Base-by-base conservation (phyloP, 495 filamentous ascomycete genomes). In the Aspergillus sclerotioniger region DNA sequence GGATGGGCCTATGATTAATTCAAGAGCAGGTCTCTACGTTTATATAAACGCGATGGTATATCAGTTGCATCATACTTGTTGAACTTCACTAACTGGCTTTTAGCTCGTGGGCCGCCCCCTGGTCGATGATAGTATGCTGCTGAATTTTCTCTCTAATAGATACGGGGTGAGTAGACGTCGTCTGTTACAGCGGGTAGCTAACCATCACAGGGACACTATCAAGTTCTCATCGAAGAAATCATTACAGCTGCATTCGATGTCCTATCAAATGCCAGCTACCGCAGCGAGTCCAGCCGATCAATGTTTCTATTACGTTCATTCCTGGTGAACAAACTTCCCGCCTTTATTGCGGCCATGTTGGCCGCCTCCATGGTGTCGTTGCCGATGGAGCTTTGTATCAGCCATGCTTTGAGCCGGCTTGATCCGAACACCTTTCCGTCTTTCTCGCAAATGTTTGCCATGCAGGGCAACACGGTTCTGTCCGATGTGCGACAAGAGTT, bases 11-110 rank as follows among this genome's bases (percentile, higher is more conserved):
- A 74, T 80, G 6, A 73, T 88, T 10, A 89, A 91, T 68, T 88
- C 91, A n/a, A 82, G 92, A 75, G 92, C 91, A 51, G 91, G 90
- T 46, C 76, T 98, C 61, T 98, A 92, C 70, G 80, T 97, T n/a
- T 97, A 93, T 68, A 76, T 98, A 31, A 92, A 91, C 69, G 85
- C 92, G 47, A 80, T 90, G 75, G 89, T 96, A 76, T 67, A 80
- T 69, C n/a, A 3, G 3, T 13, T 54, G 10, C 8, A 16, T 4
- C 20, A 21, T 15, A 28, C n/a, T 21, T 25, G 9, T 31, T 17
- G 31, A 39, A 35, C 6, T 13, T 45, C 39, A 53, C 25, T 53
- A 56, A 54, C 76, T 86, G 54, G 82, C 60, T 58, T 41, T 46
- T 68, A 93, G 90, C 84, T 96, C 63, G 83, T 87, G 39, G 91